Evolutionary conservation across 805 yeast species (phyloP).

Genomic region (Metschnikowia santaceciliae): DNA sequence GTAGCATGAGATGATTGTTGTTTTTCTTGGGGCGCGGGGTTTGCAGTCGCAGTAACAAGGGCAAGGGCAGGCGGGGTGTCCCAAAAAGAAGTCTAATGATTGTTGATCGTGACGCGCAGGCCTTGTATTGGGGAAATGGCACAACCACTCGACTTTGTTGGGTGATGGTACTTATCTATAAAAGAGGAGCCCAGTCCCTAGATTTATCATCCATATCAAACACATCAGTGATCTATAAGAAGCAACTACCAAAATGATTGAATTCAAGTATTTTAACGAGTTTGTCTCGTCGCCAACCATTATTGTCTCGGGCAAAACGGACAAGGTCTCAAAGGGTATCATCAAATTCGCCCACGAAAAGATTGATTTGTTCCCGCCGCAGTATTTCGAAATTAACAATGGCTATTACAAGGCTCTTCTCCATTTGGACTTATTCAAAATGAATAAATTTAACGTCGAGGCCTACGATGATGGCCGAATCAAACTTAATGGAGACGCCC

Average conservation of each 20-base stretch:
- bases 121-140: background rate
- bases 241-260: slow-evolving; percentile 8
- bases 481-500: slow-evolving; percentile 34
- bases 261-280: slow-evolving; percentile 34
- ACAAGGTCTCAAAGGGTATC: slow-evolving; percentile 21
- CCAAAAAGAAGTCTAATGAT: too few species aligned
- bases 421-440: slow-evolving; percentile 62
- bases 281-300: slow-evolving; percentile 40
- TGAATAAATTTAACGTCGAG: slow-evolving; percentile 51
- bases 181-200: too few species aligned
- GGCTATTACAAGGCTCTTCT: slow-evolving; percentile 73
- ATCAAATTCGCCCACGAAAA: slow-evolving; percentile 32
- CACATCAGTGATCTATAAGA: background rate
- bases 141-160: background rate
- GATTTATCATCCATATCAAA: too few species aligned
- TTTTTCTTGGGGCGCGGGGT: background rate
- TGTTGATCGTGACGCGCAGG: too few species aligned
- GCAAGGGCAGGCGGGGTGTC: background rate
- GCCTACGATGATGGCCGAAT: slow-evolving; percentile 29
- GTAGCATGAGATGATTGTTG: background rate
- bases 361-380: slow-evolving; percentile 56
- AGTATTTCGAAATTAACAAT: slow-evolving; percentile 61
- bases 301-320: slow-evolving; percentile 31
- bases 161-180: too few species aligned
- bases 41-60: background rate